Evolutionary conservation across 805 yeast species (phyloP), one percentile per base, ranked within the genome.

Genomic region (Zygotorulaspora danielsina): DNA sequence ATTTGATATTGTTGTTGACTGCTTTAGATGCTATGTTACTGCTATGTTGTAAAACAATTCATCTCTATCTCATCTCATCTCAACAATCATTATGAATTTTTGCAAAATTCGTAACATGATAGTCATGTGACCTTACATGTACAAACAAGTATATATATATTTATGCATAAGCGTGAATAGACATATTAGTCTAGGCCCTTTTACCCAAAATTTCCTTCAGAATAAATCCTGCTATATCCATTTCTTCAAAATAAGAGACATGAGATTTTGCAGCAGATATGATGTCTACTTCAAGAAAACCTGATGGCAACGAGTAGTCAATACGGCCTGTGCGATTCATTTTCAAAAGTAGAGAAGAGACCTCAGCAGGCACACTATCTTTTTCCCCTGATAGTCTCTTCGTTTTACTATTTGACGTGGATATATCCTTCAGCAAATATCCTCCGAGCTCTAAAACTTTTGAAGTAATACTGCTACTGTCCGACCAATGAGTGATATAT

Each of bases 181-280:
- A n/a, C n/a, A n/a, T n/a, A n/a, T n/a, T n/a, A 12, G 7, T 5
- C 17, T 15, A 5, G 31, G 18, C 15, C 31, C 18, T n/a, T 27
- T 39, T 39, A 8, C 33, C 39, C 4, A 60, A 34, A 5, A 83
- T 56, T 55, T 87, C 88, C 33, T 68, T 70, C 56, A 89, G 61
- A 4, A 90, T 60, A 50, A 90, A 89, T 1, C 81, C 82, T 0
- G 94, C 88, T 25, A 90, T 79, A 53, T 88, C 88, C 36, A 78
- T 72, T 50, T 87, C 95, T 55, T 87, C 95, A 57, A 90, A 81
- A 59, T 90, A 90, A 33, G 86, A 78, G 10, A 85, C 78, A 61
- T 90, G 98, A 0, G 97, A 93, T 35, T 84, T 84, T 6, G 90
- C 68, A 0, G 95, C 93, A 3, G 87, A 75, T 8, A 90, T 70